These are phyloP conservation scores for Diaporthe sp. DNA, from an alignment of 2,329 filamentous ascomycete species.

Conservation along the genomic window DNA sequence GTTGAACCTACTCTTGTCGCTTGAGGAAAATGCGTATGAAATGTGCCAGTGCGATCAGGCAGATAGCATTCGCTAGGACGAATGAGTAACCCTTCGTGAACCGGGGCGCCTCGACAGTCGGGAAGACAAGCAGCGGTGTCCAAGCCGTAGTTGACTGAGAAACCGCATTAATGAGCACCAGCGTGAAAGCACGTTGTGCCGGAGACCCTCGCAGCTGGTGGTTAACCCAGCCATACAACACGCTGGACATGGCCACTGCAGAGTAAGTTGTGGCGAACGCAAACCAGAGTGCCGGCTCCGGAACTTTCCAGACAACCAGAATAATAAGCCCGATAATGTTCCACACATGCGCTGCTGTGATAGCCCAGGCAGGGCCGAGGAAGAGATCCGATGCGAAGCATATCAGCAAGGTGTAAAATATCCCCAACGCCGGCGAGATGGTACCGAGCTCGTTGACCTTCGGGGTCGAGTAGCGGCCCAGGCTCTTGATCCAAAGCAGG, in stretches of 20 bases:
- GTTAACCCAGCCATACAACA: conserved; percentile 70
- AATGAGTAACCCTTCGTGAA: conserved; percentile 59
- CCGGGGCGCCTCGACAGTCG: conserved; percentile 57
- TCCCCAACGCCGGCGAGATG: conserved; percentile 67
- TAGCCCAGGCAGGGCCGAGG: conserved; percentile 66
- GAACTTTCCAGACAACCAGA: conserved; percentile 68
- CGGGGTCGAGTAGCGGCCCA: conserved; percentile 60
- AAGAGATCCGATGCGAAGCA: conserved; percentile 69
- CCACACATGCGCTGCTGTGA: conserved; percentile 63
- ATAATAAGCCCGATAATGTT: conserved; percentile 68
- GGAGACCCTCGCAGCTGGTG: conserved; percentile 60
- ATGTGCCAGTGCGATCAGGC: conserved; percentile 22
- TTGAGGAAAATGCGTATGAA: conserved; percentile 8
- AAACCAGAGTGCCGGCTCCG: conserved; percentile 67
- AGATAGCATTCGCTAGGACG: conserved; percentile 45
- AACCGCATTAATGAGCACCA: conserved; percentile 66
- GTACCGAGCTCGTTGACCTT: conserved; percentile 66
- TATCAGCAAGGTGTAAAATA: conserved; percentile 67
- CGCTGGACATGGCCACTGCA: conserved; percentile 65
- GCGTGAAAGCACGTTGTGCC: conserved; percentile 61
- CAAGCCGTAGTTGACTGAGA: conserved; percentile 69
- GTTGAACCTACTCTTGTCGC: conserved; percentile 15
- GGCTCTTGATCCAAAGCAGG: conserved; percentile 70
- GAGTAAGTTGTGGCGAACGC: conserved; percentile 64
- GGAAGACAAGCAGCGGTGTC: conserved; percentile 67